A percentile compares a stretch with the other conserved stretches of the same genome.
These are phyloP conservation scores for Aphanocladium album DNA, from an alignment of 2,329 filamentous ascomycete species.

Conservation along the genomic window DNA sequence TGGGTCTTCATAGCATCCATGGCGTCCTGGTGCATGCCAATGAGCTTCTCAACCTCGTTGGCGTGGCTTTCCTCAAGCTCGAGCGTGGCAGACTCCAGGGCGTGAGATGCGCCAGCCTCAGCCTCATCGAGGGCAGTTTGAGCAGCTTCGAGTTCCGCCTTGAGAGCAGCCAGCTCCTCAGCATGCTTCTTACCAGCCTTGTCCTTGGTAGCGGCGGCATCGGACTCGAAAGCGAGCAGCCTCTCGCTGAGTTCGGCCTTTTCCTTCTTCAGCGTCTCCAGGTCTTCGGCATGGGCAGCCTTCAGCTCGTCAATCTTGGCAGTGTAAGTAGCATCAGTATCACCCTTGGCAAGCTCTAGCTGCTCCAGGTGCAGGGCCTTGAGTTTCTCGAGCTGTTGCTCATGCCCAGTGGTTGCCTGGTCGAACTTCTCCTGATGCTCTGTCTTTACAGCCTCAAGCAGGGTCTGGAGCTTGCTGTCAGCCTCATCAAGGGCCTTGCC, in stretches of 20 bases:
- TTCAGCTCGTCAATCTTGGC: neutral
- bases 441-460: conserved; percentile 30
- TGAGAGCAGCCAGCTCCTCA: conserved; percentile 31
- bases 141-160: conserved; percentile 29
- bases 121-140: conserved; percentile 44
- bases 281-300: conserved; percentile 25
- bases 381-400: conserved; percentile 1
- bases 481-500: conserved; percentile 42
- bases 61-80: conserved; percentile 42
- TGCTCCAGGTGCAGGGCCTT: conserved; percentile 2
- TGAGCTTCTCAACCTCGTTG: conserved; percentile 43
- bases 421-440: conserved; percentile 26
- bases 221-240: conserved; percentile 21
- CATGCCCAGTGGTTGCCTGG: neutral
- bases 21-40: conserved; percentile 37
- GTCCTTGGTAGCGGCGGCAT: conserved; percentile 23
- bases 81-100: conserved; percentile 40
- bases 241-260: conserved; percentile 29
- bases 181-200: conserved; percentile 24
- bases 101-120: conserved; percentile 37
- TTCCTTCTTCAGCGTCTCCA: conserved; percentile 21
- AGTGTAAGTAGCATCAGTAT: neutral
- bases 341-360: neutral
- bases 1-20: conserved; percentile 37
- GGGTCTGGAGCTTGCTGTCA: conserved; percentile 24